These are phyloP conservation scores for Saccharomyces hybrid DNA, from an alignment of 1,139 yeast species.

Conservation along the genomic window DNA sequence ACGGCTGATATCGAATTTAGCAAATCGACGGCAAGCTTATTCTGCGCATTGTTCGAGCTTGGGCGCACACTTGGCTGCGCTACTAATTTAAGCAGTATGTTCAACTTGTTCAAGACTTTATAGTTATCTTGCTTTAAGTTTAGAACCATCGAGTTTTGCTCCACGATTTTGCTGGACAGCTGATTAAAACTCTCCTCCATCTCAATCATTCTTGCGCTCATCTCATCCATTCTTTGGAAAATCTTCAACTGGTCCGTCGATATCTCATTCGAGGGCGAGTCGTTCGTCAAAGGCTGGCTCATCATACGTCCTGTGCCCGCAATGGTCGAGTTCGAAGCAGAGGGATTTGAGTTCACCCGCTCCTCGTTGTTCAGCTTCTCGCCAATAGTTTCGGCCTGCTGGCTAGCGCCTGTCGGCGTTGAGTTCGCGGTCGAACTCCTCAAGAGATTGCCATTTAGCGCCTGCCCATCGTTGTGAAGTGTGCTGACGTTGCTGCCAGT, in stretches of 20 bases:
- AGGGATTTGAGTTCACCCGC: neutral
- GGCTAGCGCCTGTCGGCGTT: neutral
- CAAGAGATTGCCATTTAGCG: neutral
- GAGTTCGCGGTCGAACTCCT: neutral
- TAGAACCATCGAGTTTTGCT: conserved; percentile 12
- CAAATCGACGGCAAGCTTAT: conserved; percentile 21
- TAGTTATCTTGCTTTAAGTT: conserved; percentile 1
- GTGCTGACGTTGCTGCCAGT: neutral
- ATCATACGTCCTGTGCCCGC: neutral
- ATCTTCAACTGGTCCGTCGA: conserved; percentile 9
- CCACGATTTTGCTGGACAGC: conserved; percentile 18
- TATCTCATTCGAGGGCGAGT: neutral
- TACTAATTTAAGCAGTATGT: conserved; percentile 3
- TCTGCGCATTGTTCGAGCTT: conserved; percentile 1
- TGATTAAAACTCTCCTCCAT: conserved; percentile 28
- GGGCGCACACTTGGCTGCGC: conserved; percentile 4
- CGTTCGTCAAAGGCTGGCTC: neutral
- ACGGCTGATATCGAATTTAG: conserved; percentile 27
- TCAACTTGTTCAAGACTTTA: conserved; percentile 2
- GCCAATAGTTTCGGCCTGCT: neutral
- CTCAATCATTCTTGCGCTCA: conserved; percentile 25
- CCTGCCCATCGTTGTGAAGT: neutral
- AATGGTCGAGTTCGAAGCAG: neutral
- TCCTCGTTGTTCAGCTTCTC: neutral
- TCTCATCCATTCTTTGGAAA: conserved; percentile 29